Evolutionary conservation across 768 basidiomycete species (phyloP), one percentile per base, ranked within the genome.

Genomic region (Russula emetica): DNA sequence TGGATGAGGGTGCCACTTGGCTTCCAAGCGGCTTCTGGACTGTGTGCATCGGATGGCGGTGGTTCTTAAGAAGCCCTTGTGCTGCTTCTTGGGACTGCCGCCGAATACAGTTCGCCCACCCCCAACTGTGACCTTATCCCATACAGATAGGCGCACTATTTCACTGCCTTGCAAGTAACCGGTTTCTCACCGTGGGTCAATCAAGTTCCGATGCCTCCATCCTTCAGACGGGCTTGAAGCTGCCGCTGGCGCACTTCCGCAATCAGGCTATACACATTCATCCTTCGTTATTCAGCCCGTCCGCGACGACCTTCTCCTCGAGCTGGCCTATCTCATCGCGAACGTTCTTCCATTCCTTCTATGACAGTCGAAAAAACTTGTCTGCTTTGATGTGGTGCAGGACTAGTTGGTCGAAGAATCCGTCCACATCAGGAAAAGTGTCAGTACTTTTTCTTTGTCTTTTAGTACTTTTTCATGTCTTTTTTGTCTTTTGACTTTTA

Each of bases 81-180:
- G 58, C 40, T 22, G 40, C 44, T 28, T 56, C 49, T 60, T 44
- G 16, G 34, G 42, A 30, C 40, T 14, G 2, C 63, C 26, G 32
- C 52, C 57, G 16, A 36, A 57, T 52, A 67, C 49, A 51, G 10
- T 45, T 58, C 44, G 3, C 58, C 58, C 62, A 59, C 63, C 66
- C 66, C 58, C 66, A 67, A 64, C 40, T 56, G 66, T 50, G 42
- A 42, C 55, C 63, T 54, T 44, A 65, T 56, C 58, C 52, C 24
- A 18, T 22, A 60, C 58, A 67, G 66, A 64, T 66, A 60, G 66
- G 58, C 55, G 40, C 63, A 59, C 66, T 55, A 59, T 32, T n/a
- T 10, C 49, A 52, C 58, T 55, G 44, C 63, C 20, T n/a, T 13
- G 49, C 62, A 47, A 66, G 53, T 64, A 64, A 18, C 49, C 32